Evolutionary conservation across 129 eudicot species (phyloP), one percentile per base, ranked within the genome.

Genomic region (Tagetes patula): DNA sequence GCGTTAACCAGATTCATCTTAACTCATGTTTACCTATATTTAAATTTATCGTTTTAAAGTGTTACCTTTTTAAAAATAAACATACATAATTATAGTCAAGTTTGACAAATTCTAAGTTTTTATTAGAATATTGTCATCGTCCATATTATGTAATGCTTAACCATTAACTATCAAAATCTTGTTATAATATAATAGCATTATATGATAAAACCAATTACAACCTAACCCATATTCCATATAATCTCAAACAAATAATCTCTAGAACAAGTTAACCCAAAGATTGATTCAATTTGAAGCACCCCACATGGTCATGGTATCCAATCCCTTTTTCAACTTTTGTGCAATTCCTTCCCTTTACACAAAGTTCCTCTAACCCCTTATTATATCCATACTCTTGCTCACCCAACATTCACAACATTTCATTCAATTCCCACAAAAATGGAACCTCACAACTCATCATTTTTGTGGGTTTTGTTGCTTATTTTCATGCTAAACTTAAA

Each of bases 341-440:
- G 62, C 82, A 72, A 79, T 79, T 73, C 82, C 82, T 79, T 79
- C 62, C 82, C 82, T 72, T 79, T 79, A 72, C 50, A 72, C 82
- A 79, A 79, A 79, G 82, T 79, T 72, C 78, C 77, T 47, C 45
- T 3, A 71, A 72, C 69, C 62, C 70, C 14, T 40, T 39, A 20
- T 74, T 79, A 79, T 79, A 79, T 72, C 69, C 59, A 20, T 62
- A 72, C 56, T 30, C 11, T 77, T 68, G 41, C 31, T 45, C 75
- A 42, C 49, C 34, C 6, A 79, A 42, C 69, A 77, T 65, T 72
- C 60, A 77, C 63, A 72, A 11, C 78, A 63, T 78, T 27, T 8
- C 54, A 45, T 27, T 43, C 48, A 20, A 20, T 20, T 14, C 62
- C 69, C 82, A 72, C 58, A 79, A 79, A 43, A 27, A 79, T 79